Base-by-base conservation (phyloP, 306 rosid genomes). In the Cicer pinnatifidum region DNA sequence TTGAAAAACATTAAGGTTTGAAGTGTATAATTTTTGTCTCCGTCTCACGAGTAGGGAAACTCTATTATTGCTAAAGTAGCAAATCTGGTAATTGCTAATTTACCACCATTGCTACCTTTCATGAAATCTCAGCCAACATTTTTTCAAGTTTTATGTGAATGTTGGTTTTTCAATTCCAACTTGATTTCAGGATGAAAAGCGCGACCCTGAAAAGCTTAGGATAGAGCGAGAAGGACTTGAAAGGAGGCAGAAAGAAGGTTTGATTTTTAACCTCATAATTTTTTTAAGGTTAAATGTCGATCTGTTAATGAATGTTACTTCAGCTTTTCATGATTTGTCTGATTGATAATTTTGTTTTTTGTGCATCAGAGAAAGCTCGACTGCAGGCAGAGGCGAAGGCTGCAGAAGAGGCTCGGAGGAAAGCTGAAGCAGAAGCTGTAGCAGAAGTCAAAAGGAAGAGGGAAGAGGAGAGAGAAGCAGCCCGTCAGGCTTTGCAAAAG, bases 361-460 rank as follows among this genome's bases (percentile, higher is more conserved):
- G 62, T 66, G 39, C 72, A 57, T 70, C 69, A 93, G 98, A 91
- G 85, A 93, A 91, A 88, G 98, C 98, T 38, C 89, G 96, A 39
- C 72, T 93, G 73, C 96, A 88, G 74, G 98, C 98, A 1, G 97
- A 91, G 82, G 98, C 97, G 13, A 85, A 86, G 78, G 98, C 96
- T 69, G 98, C 98, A 28, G 98, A 93, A 81, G 98, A 88, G 71
- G 96, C 96, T 83, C 88, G 81, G 60, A 86, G 72, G 83, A 89
- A 81, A 74, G 98, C 98, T 1, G 91, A 89, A 76, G 91, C 82
- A 1, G 89, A 85, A 78, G 98, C 94, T 67, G 96, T 87, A 6
- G 96, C 89, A 6, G 94, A 88, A 87, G 91, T 91, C 37, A 91
- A 77, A 83, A 87, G 86, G 83, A 81, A 83, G 84, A 86, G 97